Evolutionary conservation across 129 eudicot species (phyloP).

Genomic region (Silybum marianum): DNA sequence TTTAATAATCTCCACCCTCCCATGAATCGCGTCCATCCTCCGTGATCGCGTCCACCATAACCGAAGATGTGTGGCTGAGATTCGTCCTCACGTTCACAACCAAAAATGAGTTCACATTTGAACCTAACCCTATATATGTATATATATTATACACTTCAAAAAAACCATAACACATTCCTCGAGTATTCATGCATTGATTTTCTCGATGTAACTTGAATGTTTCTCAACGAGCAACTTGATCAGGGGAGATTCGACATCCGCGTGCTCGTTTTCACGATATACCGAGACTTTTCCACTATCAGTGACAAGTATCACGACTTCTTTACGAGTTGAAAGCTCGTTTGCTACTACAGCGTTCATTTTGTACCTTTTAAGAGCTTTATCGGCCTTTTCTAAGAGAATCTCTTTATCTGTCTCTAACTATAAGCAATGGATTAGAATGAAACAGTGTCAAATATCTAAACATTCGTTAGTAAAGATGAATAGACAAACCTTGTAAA

Average conservation of each 20-base stretch:
- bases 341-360: conserved; percentile 94
- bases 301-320: conserved; percentile 72
- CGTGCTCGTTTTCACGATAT: conserved; percentile 52
- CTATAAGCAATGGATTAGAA: conserved; percentile 36
- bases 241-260: conserved; percentile 70
- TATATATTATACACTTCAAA: no score
- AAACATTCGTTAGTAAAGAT: no score
- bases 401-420: conserved; percentile 77
- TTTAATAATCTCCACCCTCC: no score
- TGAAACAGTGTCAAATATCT: no score
- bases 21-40: no score
- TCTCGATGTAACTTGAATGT: conserved; percentile 61
- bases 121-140: no score
- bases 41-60: no score
- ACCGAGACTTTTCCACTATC: conserved; percentile 50
- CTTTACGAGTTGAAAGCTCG: conserved; percentile 88
- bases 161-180: no score
- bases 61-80: no score
- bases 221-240: conserved; percentile 57
- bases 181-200: conserved; percentile 26
- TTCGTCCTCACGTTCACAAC: no score
- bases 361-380: conserved; percentile 74
- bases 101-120: no score
- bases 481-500: no score
- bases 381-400: conserved; percentile 75